Base-by-base conservation (phyloP, 306 rosid genomes). In the Hylodesmum podocarpum region DNA sequence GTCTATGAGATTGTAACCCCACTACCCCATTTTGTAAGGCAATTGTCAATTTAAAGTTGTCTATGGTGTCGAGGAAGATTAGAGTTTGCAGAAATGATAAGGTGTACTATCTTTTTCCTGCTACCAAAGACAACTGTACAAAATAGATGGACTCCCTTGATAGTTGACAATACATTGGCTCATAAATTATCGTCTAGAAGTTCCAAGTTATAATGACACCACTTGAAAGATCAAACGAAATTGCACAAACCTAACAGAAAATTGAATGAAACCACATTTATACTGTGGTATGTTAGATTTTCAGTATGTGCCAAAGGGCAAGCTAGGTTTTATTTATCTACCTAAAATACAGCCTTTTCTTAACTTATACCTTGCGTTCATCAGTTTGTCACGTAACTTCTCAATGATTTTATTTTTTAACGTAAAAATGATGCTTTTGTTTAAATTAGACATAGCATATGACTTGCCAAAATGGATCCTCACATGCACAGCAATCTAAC, bases 21-120 rank as follows among this genome's bases (percentile, higher is more conserved):
- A 33, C 61, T 44, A 4, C 47, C 79, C 79, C 33, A 11, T 44
- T 73, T 3, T 36, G 68, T 40, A 54, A 46, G 74, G 74, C 74
- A 63, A 53, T 27, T 66, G 81, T 40, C 69, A 28, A 31, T 39
- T 40, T 39, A 55, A 39, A 53, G 37, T 49, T 28, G 49, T 40
- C 50, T 21, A 21, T 28, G 4, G 14, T 7, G 43, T 18, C 31
- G 1, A 37, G 5, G 1, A 16, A 59, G 34, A 22, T 34, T 24
- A n/a, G 5, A 13, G 8, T 50, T 71, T 46, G n/a, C 65, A 21
- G 50, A 69, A 14, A 16, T 31, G 28, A 5, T 16, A 31, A 7
- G 43, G 21, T 18, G 37, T 31, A 5, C 8, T 3, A 11, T 74
- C 10, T 16, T 27, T 72, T 53, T 24, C 19, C n/a, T 7, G 22